Percentiles rank a stretch among this genome's conserved stretches.
These are phyloP conservation scores for Stromatinia cepivora DNA, from an alignment of 2,329 filamentous ascomycete genomes.

Conservation along the genomic window DNA sequence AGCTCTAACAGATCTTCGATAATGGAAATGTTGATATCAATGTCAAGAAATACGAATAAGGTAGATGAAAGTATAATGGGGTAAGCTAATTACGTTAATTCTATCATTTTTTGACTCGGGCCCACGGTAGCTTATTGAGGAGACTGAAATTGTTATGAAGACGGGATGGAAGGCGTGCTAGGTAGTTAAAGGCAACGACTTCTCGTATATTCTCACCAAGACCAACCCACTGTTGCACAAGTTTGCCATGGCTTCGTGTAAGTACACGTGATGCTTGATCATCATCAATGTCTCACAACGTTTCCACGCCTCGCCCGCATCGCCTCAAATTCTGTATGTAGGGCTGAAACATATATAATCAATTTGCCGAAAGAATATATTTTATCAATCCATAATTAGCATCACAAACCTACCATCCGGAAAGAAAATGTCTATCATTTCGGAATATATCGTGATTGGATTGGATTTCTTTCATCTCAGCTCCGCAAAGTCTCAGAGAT, in stretches of 20 bases:
- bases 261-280: background rate
- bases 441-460: constrained; percentile 10
- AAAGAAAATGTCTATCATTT: background rate
- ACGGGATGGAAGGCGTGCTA: background rate
- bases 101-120: background rate
- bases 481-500: constrained; percentile 2
- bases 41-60: no score
- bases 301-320: background rate
- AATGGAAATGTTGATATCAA: no score
- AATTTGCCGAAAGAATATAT: background rate
- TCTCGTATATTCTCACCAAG: constrained; percentile 1
- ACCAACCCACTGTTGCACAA: background rate
- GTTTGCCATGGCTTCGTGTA: background rate
- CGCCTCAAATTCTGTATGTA: background rate
- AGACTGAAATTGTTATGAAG: background rate
- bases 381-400: background rate
- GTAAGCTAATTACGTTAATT: no score
- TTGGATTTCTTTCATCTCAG: constrained; percentile 4
- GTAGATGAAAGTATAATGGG: no score
- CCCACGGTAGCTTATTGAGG: background rate
- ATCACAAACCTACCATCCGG: background rate
- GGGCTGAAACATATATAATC: constrained; percentile 14
- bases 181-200: background rate
- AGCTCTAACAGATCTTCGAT: no score
- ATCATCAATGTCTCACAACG: background rate